Conservation (phyloP, 1,284 basidiomycete species). For the Ceratobasidium papillatum region DNA sequence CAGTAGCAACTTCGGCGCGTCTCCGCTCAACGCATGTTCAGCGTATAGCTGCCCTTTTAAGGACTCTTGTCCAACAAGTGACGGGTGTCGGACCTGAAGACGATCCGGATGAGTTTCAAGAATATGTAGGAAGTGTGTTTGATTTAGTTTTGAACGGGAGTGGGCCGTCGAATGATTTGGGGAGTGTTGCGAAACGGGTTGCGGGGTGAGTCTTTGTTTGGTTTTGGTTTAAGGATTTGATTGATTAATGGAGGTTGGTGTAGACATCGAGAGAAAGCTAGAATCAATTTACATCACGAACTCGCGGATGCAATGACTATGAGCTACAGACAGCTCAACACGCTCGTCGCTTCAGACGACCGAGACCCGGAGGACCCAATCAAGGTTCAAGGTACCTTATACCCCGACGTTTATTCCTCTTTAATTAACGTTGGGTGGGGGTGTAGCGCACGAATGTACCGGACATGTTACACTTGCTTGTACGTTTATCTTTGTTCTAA, state of each 20-base stretch:
- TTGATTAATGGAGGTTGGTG: not conserved
- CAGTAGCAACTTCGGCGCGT: conserved; percentile 37
- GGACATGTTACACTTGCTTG: conserved; percentile 74
- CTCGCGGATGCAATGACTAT: conserved; percentile 67
- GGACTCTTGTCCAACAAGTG: conserved; percentile 38
- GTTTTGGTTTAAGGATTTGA: not conserved
- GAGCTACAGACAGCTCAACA: conserved; percentile 61
- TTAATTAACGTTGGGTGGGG: conserved; percentile 48
- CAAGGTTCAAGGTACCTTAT: conserved; percentile 56
- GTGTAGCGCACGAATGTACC: conserved; percentile 63
- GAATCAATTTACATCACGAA: conserved; percentile 66
- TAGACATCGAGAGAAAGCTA: conserved; percentile 72
- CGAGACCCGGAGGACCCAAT: conserved; percentile 72
- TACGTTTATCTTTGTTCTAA: conserved; percentile 52
- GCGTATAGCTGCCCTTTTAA: conserved; percentile 31
- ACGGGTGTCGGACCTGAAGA: conserved; percentile 39
- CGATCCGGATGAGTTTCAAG: conserved; percentile 41
- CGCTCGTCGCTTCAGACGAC: conserved; percentile 55
- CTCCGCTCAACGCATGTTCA: conserved; percentile 42
- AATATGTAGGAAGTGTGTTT: conserved; percentile 19
- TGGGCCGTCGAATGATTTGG: conserved; percentile 28
- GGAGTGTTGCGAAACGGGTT: conserved; percentile 23
- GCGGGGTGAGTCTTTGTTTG: conserved; percentile 21
- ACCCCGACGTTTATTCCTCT: conserved; percentile 31
- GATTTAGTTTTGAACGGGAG: conserved; percentile 37